A percentile compares a stretch with the other conserved stretches of the same genome.
phyloP scores from a whole-genome alignment of 1,284 basidiomycete species.

The Moniliella sp. region DNA sequence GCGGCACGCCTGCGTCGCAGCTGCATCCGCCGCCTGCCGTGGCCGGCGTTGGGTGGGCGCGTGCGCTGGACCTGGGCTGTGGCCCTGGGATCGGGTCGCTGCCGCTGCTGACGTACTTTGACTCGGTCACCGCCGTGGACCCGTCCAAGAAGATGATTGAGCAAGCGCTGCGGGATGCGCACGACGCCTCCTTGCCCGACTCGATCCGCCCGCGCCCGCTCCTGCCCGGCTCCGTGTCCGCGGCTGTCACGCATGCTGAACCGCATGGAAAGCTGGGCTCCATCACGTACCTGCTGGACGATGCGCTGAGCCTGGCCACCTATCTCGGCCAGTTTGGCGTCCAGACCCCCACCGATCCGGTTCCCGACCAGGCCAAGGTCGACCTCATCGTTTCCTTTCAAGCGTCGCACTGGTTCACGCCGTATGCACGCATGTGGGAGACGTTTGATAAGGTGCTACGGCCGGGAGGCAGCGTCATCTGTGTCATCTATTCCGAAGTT shows the following conservation, averaged over 20 bases:
- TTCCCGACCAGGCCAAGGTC: conserved; percentile 42
- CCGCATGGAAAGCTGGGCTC: conserved; percentile 25
- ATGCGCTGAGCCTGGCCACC: conserved; percentile 43
- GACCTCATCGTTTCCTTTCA: conserved; percentile 60
- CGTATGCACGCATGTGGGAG: conserved; percentile 51
- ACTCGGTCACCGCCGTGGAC: conserved; percentile 48
- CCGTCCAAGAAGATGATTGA: conserved; percentile 53
- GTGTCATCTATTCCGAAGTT: conserved; percentile 63
- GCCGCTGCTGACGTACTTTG: conserved; percentile 43
- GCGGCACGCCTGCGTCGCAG: neutral
- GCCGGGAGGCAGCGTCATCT: conserved; percentile 49
- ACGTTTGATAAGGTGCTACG: conserved; percentile 47
- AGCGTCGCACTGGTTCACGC: conserved; percentile 69
- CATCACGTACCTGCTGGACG: conserved; percentile 38
- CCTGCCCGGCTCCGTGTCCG: neutral
- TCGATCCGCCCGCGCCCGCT: conserved; percentile 13
- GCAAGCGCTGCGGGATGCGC: no score
- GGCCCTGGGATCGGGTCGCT: conserved; percentile 52
- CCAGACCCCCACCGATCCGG: no score
- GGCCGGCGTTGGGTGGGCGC: conserved; percentile 5
- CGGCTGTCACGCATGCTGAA: conserved; percentile 9
- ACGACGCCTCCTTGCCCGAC: no score
- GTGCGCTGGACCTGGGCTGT: conserved; percentile 53
- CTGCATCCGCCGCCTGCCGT: neutral
- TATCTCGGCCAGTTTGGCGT: no score